Evolutionary conservation across 495 filamentous ascomycete species (phyloP).

Genomic region (Hypoxylon fragiforme): DNA sequence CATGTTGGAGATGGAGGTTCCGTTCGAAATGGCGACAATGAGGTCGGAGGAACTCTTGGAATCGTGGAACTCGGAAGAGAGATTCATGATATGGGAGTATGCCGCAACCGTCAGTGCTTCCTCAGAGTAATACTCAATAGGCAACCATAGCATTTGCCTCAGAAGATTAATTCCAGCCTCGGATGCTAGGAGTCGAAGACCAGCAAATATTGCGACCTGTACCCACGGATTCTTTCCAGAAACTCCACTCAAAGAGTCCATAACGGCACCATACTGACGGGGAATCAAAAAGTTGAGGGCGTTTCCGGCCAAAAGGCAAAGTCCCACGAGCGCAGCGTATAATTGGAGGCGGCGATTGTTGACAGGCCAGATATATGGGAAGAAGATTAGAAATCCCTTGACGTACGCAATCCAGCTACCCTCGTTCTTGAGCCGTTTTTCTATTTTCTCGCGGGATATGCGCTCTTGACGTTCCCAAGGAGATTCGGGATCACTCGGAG

Average conservation of each 20-base stretch:
- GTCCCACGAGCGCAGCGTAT: slow-evolving; percentile 56
- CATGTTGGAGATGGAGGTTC: slow-evolving; percentile 62
- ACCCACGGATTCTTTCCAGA: slow-evolving; percentile 54
- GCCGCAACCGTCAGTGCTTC: slow-evolving; percentile 63
- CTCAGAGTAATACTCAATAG: slow-evolving; percentile 66
- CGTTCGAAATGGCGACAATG: slow-evolving; percentile 67
- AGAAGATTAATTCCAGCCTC: slow-evolving; percentile 59
- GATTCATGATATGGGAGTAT: slow-evolving; percentile 74
- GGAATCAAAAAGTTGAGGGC: slow-evolving; percentile 67
- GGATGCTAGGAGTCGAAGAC: slow-evolving; percentile 58
- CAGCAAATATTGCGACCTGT: slow-evolving; percentile 57
- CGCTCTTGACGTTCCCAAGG: slow-evolving; percentile 54
- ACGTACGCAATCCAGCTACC: slow-evolving; percentile 68
- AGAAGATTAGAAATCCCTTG: slow-evolving; percentile 64
- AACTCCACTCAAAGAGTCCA: slow-evolving; percentile 53
- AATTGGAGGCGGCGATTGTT: slow-evolving; percentile 59
- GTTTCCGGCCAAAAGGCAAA: slow-evolving; percentile 65
- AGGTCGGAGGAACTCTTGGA: slow-evolving; percentile 73
- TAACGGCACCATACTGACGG: slow-evolving; percentile 65
- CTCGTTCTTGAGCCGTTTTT: slow-evolving; percentile 60
- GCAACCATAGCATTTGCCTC: slow-evolving; percentile 64
- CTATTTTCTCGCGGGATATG: slow-evolving; percentile 55
- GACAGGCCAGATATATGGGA: slow-evolving; percentile 68
- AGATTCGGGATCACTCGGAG: slow-evolving; percentile 47
- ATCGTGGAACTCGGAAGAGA: slow-evolving; percentile 81